These are phyloP conservation scores for Diaporthe aspalathi DNA, from an alignment of 2,329 filamentous ascomycete species.

Conservation along the genomic window DNA sequence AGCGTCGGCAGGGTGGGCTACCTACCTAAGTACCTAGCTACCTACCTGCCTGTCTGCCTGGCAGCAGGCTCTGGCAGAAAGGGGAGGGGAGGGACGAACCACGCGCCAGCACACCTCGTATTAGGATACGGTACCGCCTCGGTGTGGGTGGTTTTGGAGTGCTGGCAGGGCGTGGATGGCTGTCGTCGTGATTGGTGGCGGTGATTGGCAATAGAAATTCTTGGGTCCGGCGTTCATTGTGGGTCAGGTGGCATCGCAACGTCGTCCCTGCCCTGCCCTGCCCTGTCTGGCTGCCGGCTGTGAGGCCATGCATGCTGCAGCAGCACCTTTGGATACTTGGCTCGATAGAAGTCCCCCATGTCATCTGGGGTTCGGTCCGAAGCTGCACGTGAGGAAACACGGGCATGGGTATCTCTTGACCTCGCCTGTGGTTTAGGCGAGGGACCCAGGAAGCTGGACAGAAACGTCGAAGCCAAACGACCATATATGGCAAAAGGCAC, in stretches of 20 bases:
- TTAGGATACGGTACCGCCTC: conserved; percentile 13
- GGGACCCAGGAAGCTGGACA: not conserved
- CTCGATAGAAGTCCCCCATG: not conserved
- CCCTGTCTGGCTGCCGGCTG: not conserved
- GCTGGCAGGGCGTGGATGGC: not conserved
- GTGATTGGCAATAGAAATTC: no score
- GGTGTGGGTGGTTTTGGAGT: not conserved
- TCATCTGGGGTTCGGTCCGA: not conserved
- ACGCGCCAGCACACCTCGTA: conserved; percentile 21
- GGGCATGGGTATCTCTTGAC: not conserved
- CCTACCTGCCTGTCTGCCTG: no score
- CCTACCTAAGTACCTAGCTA: no score
- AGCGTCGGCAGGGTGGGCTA: not conserved
- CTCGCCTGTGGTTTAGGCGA: not conserved
- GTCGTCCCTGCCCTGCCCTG: not conserved
- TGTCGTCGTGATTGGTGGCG: not conserved
- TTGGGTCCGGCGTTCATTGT: not conserved
- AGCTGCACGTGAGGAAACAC: not conserved
- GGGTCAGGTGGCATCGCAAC: not conserved
- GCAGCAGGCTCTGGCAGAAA: not conserved
- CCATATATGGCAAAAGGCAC: not conserved
- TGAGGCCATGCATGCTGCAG: no score
- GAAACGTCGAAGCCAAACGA: not conserved
- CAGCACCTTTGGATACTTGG: no score
- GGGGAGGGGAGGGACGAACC: conserved; percentile 16